Evolutionary conservation across 163 green algal genomes (phyloP), one percentile per base, ranked within the genome.

Genomic region (Scenedesmus sp.): DNA sequence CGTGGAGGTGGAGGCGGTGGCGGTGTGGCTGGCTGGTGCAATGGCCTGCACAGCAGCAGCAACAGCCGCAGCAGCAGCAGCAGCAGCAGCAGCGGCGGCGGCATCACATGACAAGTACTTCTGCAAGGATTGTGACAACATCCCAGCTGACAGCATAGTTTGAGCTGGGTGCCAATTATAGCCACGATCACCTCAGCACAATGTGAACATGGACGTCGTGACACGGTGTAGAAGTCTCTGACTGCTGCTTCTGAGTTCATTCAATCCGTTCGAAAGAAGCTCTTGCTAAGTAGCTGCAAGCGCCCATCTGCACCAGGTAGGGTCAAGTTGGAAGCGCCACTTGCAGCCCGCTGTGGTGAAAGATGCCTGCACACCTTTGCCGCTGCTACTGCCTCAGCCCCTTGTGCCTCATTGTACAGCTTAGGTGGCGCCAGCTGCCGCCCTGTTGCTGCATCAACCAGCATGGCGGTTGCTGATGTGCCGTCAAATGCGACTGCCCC

Each of bases 341-440:
- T 70, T 16, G 20, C 70, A 54, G 70, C 23, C 9, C 10, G 70
- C n/a, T 46, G 16, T 16, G 16, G 3, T 54, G 70, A 3, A 7
- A 20, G 13, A 54, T 54, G 74, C 74, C 9, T 34, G 26, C 76
- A 13, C 76, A 96, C 95, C 93, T 95, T 93, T 9, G 93, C 95
- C 3, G 87, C 88, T 9, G 76, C 89, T 1, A 97, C 94, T 23
- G 92, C 94, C 3, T 91, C 87, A 46, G 88, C 52, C 0, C 84
- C 60, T 89, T 98, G 96, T 0, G 93, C 94, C 83, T 97, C 96
- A 84, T 98, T 98, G 95, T 99, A 99, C 84, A 99, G 95, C 89
- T 97, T 96, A 0, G 97, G 90, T 1, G 92, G 89, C 5, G 91
- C 94, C 87, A 96, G 89, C 76, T 93, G 57, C 1, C 54, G 59